Percentiles rank a stretch among this genome's conserved stretches.
Evolutionary conservation across 805 yeast species (phyloP).

Genomic region (Saccharomycopsis selenospora): DNA sequence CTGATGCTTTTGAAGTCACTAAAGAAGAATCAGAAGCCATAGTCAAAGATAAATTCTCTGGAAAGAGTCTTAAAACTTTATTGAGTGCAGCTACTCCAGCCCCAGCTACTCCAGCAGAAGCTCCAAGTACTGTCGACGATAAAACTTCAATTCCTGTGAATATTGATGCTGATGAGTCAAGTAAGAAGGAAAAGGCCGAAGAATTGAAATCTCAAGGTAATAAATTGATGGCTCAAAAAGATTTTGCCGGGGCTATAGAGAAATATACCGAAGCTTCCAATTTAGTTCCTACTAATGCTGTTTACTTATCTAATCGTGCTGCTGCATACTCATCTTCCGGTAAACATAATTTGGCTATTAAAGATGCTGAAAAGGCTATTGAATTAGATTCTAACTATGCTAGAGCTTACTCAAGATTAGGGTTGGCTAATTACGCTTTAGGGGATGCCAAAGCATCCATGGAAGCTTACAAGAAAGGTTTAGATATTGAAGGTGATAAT

Average conservation of each 20-base stretch:
- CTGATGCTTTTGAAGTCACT: slow-evolving; percentile 73
- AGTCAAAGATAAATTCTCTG: slow-evolving; percentile 36
- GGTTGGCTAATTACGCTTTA: slow-evolving; percentile 87
- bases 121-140: slow-evolving; percentile 16
- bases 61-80: slow-evolving; percentile 41
- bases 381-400: slow-evolving; percentile 72
- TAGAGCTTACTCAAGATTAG: slow-evolving; percentile 92
- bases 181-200: slow-evolving; percentile 68
- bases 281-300: slow-evolving; percentile 62
- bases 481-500: slow-evolving; percentile 77
- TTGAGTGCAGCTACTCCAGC: slow-evolving; percentile 28
- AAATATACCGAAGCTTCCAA: slow-evolving; percentile 78
- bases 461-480: slow-evolving; percentile 83
- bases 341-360: slow-evolving; percentile 68
- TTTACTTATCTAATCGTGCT: slow-evolving; percentile 89
- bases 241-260: slow-evolving; percentile 63
- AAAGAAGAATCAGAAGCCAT: slow-evolving; percentile 37
- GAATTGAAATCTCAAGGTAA: slow-evolving; percentile 80
- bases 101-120: slow-evolving; percentile 6
- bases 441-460: slow-evolving; percentile 88
- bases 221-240: slow-evolving; percentile 75
- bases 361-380: slow-evolving; percentile 80
- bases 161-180: slow-evolving; percentile 36
- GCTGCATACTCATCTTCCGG: slow-evolving; percentile 85
- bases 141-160: slow-evolving; percentile 33